Percentiles rank a stretch among this genome's conserved stretches.
Evolutionary conservation across 2,329 filamentous ascomycete genomes (phyloP).

Genomic region (Neofusicoccum cordaticola): DNA sequence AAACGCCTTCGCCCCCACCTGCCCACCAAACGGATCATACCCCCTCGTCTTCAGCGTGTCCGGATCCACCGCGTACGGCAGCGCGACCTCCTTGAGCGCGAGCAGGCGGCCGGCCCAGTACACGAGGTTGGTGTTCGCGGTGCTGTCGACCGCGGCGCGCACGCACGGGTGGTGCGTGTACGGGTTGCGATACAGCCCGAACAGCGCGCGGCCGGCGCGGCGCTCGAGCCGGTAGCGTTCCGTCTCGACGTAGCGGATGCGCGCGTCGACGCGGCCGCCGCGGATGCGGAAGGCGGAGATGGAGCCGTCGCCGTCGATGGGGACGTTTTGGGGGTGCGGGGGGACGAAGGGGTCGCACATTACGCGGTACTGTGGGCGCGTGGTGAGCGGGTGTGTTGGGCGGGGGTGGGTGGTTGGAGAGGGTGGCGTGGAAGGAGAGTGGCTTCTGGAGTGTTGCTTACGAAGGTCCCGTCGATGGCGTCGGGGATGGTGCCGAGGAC

Average conservation of each 20-base stretch:
- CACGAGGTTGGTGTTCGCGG: slow-evolving; percentile 20
- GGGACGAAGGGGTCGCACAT: slow-evolving; percentile 27
- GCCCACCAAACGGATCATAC: slow-evolving; percentile 26
- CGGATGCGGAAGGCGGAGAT: slow-evolving; percentile 32
- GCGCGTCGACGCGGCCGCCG: slow-evolving; percentile 30
- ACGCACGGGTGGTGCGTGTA: slow-evolving; percentile 28
- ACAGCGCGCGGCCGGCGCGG: slow-evolving; percentile 17
- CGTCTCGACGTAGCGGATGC: slow-evolving; percentile 32
- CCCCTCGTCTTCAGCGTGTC: slow-evolving; percentile 31
- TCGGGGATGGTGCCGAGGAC: slow-evolving; percentile 1
- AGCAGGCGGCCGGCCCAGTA: slow-evolving; percentile 14
- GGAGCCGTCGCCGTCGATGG: slow-evolving; percentile 32
- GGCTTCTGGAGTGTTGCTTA: too few species aligned
- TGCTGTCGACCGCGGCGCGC: slow-evolving; percentile 21
- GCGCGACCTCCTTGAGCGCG: slow-evolving; percentile 16
- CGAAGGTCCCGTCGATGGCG: slow-evolving; percentile 4
- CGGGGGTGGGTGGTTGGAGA: background rate
- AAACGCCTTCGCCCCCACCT: slow-evolving; percentile 28
- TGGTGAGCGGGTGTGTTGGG: too few species aligned
- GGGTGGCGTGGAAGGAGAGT: too few species aligned
- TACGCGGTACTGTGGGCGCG: slow-evolving; percentile 21
- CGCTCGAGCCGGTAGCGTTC: slow-evolving; percentile 30
- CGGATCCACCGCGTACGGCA: slow-evolving; percentile 32
- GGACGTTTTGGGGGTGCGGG: slow-evolving; percentile 20
- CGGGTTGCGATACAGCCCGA: slow-evolving; percentile 20